Evolutionary conservation across 2,329 filamentous ascomycete genomes (phyloP).

Genomic region (Stagonosporopsis vannaccii): DNA sequence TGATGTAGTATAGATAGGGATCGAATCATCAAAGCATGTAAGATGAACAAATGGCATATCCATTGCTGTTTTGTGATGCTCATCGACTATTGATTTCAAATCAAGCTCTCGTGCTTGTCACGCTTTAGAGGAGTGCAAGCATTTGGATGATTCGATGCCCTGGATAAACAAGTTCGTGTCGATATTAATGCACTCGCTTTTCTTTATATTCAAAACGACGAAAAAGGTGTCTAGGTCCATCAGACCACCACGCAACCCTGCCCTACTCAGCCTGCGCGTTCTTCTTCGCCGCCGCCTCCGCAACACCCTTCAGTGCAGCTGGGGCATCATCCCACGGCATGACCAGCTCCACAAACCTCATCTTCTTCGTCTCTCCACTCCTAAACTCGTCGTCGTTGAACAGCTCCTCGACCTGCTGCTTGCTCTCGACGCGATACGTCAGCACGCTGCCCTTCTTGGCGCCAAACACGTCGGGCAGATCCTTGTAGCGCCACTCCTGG

Average conservation of each 20-base stretch:
- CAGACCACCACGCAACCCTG: not conserved
- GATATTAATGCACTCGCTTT: too few relatives aligned
- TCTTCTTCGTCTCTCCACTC: conserved; percentile 44
- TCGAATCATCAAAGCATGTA: conserved; percentile 6
- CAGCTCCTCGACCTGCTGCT: conserved; percentile 70
- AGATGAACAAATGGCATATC: not conserved
- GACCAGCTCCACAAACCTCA: conserved; percentile 81
- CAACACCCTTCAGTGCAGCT: conserved; percentile 71
- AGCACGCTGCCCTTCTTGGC: conserved; percentile 63
- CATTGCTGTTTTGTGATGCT: not conserved
- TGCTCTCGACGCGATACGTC: conserved; percentile 73
- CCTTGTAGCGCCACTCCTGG: conserved; percentile 74
- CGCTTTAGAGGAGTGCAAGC: too few relatives aligned
- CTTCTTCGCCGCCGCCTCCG: conserved; percentile 72
- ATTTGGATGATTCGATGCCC: too few relatives aligned
- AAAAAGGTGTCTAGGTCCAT: not conserved
- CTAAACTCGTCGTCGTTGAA: conserved; percentile 69
- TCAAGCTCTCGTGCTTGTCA: too few relatives aligned
- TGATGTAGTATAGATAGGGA: conserved; percentile 43
- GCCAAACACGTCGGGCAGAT: conserved; percentile 72
- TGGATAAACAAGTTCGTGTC: too few relatives aligned
- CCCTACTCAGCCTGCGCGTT: conserved; percentile 55
- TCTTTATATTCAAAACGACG: not conserved
- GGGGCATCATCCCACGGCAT: conserved; percentile 84
- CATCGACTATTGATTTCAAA: too few relatives aligned